phyloP scores from a whole-genome alignment of 2,329 filamentous ascomycete genomes.

The Fonsecaea monophora region DNA sequence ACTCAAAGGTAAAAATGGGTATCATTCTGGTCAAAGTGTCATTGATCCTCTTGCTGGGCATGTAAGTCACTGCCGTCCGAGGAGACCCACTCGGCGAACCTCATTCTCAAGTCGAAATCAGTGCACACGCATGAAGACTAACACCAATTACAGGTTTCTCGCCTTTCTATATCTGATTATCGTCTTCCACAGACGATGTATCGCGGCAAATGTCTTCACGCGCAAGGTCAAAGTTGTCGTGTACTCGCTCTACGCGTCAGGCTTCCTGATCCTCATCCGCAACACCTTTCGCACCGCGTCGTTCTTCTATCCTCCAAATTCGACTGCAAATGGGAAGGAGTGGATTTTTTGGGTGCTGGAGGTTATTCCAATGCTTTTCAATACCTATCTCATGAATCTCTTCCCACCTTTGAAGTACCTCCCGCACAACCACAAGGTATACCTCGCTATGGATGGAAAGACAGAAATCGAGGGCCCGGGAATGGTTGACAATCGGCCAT shows the following conservation, averaged over 20 bases:
- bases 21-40: constrained; percentile 57
- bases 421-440: constrained; percentile 58
- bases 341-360: constrained; percentile 64
- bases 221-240: constrained; percentile 52
- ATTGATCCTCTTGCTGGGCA: constrained; percentile 58
- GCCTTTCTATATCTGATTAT: constrained; percentile 57
- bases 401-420: constrained; percentile 60
- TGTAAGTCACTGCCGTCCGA: constrained; percentile 37
- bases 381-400: constrained; percentile 59
- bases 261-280: constrained; percentile 50
- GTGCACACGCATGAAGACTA: not conserved
- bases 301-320: constrained; percentile 48
- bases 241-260: constrained; percentile 50
- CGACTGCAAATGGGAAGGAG: constrained; percentile 52
- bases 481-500: constrained; percentile 56
- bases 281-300: constrained; percentile 63
- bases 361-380: constrained; percentile 58
- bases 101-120: constrained; percentile 38
- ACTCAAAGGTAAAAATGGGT: constrained; percentile 50
- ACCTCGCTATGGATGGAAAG: constrained; percentile 58
- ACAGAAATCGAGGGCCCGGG: constrained; percentile 60
- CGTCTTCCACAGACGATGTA: constrained; percentile 55
- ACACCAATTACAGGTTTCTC: constrained; percentile 44
- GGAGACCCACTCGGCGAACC: not conserved
- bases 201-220: constrained; percentile 49